Percentiles rank a stretch among this genome's conserved stretches.
These are phyloP conservation scores for Candida piceae DNA, from an alignment of 805 yeast genomes.

Conservation along the genomic window DNA sequence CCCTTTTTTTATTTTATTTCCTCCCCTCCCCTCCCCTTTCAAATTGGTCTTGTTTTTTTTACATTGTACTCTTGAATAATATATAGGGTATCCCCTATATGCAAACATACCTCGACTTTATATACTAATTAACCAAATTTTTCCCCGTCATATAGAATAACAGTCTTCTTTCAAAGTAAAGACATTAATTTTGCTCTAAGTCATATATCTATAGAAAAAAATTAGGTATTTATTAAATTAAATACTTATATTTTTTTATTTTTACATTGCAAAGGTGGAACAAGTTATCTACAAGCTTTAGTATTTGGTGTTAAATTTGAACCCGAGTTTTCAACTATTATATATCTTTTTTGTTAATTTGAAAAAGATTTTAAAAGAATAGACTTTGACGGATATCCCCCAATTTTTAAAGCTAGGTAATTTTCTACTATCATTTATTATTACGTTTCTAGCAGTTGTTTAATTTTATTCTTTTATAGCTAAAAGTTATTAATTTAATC, in stretches of 20 bases:
- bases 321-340: conserved; percentile 18
- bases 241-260: conserved; percentile 14
- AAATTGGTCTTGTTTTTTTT: no score
- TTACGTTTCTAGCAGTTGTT: conserved; percentile 18
- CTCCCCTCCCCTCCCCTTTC: no score
- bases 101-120: no score
- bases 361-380: conserved; percentile 1
- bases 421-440: conserved; percentile 16
- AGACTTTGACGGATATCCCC: conserved; percentile 34
- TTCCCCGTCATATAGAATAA: no score
- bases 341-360: background rate
- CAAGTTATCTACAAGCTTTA: conserved; percentile 17
- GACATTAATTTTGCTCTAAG: conserved; percentile 7
- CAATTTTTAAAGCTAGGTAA: conserved; percentile 25
- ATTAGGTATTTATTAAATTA: conserved; percentile 22
- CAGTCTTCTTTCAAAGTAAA: conserved; percentile 7
- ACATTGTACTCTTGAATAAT: background rate
- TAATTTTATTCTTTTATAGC: conserved; percentile 3
- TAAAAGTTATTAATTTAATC: conserved; percentile 12
- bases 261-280: conserved; percentile 9
- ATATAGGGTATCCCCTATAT: no score
- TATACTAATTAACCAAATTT: no score
- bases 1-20: no score
- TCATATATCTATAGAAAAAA: conserved; percentile 1
- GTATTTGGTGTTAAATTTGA: conserved; percentile 26